Evolutionary conservation across 495 filamentous ascomycete species (phyloP).

Genomic region (Trichoderma virens): DNA sequence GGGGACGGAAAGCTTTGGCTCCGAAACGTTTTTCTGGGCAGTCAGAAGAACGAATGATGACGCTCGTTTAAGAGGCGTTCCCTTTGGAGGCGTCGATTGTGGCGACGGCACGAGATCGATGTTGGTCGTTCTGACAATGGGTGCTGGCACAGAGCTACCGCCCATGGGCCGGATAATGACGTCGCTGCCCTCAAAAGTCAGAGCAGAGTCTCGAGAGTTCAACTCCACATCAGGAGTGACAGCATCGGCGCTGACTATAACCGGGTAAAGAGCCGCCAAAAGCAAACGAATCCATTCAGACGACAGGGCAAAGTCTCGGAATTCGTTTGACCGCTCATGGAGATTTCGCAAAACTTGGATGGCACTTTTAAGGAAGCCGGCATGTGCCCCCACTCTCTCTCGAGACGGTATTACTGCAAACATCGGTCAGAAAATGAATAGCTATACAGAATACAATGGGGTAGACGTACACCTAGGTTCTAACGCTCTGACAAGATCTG

Average conservation of each 20-base stretch:
- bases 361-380: conserved; percentile 57
- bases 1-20: not conserved
- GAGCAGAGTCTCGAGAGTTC: conserved; percentile 63
- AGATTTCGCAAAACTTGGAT: conserved; percentile 73
- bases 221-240: conserved; percentile 78
- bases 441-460: not conserved
- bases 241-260: conserved; percentile 74
- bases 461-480: conserved; percentile 40
- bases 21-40: conserved; percentile 45
- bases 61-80: conserved; percentile 56
- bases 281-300: conserved; percentile 75
- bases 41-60: conserved; percentile 88
- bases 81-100: conserved; percentile 34
- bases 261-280: conserved; percentile 71
- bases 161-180: conserved; percentile 71
- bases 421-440: conserved; percentile 14
- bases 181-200: conserved; percentile 80
- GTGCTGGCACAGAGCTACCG: conserved; percentile 39
- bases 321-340: conserved; percentile 61
- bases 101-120: conserved; percentile 40
- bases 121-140: conserved; percentile 64
- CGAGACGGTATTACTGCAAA: conserved; percentile 27
- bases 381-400: conserved; percentile 43
- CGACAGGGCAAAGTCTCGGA: conserved; percentile 70
- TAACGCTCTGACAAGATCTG: conserved; percentile 40